phyloP scores from a whole-genome alignment of 768 basidiomycete species.

The Lentinus tigrinus region DNA sequence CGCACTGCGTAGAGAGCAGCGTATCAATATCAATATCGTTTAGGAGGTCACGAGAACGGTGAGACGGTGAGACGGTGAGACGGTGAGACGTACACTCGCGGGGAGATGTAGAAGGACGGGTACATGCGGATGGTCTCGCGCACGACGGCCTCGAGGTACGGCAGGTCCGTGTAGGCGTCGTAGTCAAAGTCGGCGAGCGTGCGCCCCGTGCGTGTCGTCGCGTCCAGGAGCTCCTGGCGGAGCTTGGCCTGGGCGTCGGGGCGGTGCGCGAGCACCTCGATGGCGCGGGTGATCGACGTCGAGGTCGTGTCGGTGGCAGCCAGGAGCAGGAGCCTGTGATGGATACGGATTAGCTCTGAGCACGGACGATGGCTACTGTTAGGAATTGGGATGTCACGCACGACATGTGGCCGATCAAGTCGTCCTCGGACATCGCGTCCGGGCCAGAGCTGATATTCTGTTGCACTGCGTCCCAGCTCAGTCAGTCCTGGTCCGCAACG shows the following conservation, averaged over 20 bases:
- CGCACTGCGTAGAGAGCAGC: neutral
- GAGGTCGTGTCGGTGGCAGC: constrained; percentile 7
- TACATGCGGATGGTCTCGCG: constrained; percentile 10
- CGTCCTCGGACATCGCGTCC: constrained; percentile 4
- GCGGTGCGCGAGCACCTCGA: neutral
- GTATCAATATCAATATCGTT: too few relatives aligned
- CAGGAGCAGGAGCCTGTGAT: constrained; percentile 1
- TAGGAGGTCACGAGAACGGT: too few relatives aligned
- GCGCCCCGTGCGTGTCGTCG: neutral
- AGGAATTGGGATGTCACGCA: neutral
- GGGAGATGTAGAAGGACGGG: constrained; percentile 1
- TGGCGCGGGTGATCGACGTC: neutral
- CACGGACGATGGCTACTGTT: neutral
- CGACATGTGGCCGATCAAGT: constrained; percentile 13
- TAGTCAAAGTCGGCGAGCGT: constrained; percentile 3
- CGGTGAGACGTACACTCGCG: neutral
- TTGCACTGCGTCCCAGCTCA: neutral
- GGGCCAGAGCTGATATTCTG: neutral
- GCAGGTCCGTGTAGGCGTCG: constrained; percentile 1
- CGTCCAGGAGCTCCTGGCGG: neutral
- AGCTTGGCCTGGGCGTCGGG: neutral
- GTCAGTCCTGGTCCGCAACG: neutral
- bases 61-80: too few relatives aligned
- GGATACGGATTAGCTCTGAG: neutral
- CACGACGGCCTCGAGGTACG: constrained; percentile 9